Percentiles rank a stretch among this genome's conserved stretches.
phyloP scores from a whole-genome alignment of 169 alveolate genomes.

The Babesia ovata region DNA sequence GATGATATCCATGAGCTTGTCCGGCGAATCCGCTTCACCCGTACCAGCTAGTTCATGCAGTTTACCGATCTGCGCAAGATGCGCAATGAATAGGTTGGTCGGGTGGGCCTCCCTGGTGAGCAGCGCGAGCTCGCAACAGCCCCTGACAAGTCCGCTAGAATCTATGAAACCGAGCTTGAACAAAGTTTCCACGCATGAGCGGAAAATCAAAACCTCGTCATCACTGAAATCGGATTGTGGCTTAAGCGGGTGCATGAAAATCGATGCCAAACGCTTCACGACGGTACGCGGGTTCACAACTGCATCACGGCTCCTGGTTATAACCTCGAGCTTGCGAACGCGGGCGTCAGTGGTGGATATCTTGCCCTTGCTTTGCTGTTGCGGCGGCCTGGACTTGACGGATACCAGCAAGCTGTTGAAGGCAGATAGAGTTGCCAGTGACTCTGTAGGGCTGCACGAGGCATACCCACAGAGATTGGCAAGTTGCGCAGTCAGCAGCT shows the following conservation, averaged over 20 bases:
- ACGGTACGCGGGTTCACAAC: conserved; percentile 44
- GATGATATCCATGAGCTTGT: conserved; percentile 30
- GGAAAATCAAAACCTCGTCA: conserved; percentile 33
- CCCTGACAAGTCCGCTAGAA: conserved; percentile 64
- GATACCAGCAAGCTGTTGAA: conserved; percentile 45
- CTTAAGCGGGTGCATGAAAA: conserved; percentile 37
- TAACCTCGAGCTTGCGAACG: conserved; percentile 28
- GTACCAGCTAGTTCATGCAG: conserved; percentile 15
- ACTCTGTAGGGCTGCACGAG: conserved; percentile 49
- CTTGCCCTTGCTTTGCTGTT: conserved; percentile 13
- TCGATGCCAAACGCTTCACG: conserved; percentile 58
- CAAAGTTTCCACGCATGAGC: conserved; percentile 67
- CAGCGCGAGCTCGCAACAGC: conserved; percentile 72
- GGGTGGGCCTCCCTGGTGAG: conserved; percentile 70
- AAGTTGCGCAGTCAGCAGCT: conserved; percentile 78
- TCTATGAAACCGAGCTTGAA: conserved; percentile 73
- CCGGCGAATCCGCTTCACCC: conserved; percentile 2
- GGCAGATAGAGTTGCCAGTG: conserved; percentile 44
- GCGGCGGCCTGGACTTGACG: conserved; percentile 19
- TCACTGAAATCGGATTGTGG: conserved; percentile 13
- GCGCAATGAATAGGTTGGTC: conserved; percentile 66
- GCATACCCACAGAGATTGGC: conserved; percentile 76
- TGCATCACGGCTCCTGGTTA: conserved; percentile 35
- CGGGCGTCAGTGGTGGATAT: conserved; percentile 24
- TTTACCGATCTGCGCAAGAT: conserved; percentile 43